These are phyloP conservation scores for Diaporthe sp. DNA, from an alignment of 2,329 filamentous ascomycete species.

Conservation along the genomic window DNA sequence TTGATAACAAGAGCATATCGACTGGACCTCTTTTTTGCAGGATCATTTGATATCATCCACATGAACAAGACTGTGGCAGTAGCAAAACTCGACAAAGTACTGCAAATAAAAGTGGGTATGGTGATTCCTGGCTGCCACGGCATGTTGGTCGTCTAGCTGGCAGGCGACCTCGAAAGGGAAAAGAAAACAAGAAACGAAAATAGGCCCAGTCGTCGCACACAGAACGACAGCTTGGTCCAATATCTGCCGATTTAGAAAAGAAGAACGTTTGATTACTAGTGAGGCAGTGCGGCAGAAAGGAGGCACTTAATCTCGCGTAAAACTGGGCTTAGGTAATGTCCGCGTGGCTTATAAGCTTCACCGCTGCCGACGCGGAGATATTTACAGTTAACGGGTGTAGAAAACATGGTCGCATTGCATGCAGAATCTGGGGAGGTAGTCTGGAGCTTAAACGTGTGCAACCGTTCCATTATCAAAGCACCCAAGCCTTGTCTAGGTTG, in stretches of 20 bases:
- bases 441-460: neutral
- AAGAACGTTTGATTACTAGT: neutral
- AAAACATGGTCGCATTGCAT: neutral
- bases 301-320: conserved; percentile 21
- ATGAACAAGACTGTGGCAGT: conserved; percentile 33
- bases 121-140: conserved; percentile 20
- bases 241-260: neutral
- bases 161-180: neutral
- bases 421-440: neutral
- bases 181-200: neutral
- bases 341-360: neutral
- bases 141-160: neutral
- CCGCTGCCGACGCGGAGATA: neutral
- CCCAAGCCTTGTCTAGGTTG: neutral
- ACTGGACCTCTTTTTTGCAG: conserved; percentile 29
- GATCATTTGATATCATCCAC: conserved; percentile 31
- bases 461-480: conserved; percentile 10
- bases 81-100: conserved; percentile 30
- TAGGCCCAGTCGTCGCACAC: neutral
- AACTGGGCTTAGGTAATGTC: conserved; percentile 18
- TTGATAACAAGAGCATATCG: conserved; percentile 38
- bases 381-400: neutral
- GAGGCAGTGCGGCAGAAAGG: conserved; percentile 15
- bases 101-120: conserved; percentile 33
- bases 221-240: neutral